Base-by-base conservation (phyloP, 768 basidiomycete species). In the Clitopilus passeckerianus region DNA sequence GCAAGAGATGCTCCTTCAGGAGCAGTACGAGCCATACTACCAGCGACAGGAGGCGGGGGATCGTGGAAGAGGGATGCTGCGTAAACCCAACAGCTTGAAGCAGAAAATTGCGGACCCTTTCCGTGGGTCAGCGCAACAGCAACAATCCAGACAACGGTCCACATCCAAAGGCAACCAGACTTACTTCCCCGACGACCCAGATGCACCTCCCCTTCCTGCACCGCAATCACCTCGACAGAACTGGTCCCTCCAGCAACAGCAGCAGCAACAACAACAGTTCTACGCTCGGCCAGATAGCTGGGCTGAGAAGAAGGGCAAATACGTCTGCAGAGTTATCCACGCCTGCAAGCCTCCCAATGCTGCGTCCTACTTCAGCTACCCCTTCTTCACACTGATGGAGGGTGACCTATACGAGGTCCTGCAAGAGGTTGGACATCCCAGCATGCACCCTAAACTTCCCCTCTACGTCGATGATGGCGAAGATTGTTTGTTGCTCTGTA, bases 381-480 rank as follows among this genome's bases (percentile, higher is more conserved):
- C 90, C 14, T 93, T 93, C 78, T 91, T 92, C 69, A 82, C 76
- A 12, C 77, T 93, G n/a, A 69, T 72, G 33, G 78, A 82, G 33
- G 86, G 82, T 3, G 85, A 89, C 34, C 66, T 85, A 34, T 86
- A 85, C 54, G 83, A 86, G 37, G 84, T 93, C 6, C 70, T 93
- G 55, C 80, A 86, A 63, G 91, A 93, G 69, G 84, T 84, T 0
- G 91, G 91, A 0, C 91, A 92, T 67, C 91, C 91, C 14, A 85
- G 86, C 57, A 78, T 82, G 20, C 90, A 91, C 65, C 78, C 80
- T 4, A 83, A 89, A 64, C 73, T 93, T 43, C 91, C 91, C 2
- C 67, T 93, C 58, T 86, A 87, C 64, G 87, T 92, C 54, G 91
- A 93, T 64, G 81, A 83, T 57, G 82, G 82, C 0, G 91, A 91